Evolutionary conservation across 352 stramenopile species (phyloP).

Genomic region (Pythium oligandrum): DNA sequence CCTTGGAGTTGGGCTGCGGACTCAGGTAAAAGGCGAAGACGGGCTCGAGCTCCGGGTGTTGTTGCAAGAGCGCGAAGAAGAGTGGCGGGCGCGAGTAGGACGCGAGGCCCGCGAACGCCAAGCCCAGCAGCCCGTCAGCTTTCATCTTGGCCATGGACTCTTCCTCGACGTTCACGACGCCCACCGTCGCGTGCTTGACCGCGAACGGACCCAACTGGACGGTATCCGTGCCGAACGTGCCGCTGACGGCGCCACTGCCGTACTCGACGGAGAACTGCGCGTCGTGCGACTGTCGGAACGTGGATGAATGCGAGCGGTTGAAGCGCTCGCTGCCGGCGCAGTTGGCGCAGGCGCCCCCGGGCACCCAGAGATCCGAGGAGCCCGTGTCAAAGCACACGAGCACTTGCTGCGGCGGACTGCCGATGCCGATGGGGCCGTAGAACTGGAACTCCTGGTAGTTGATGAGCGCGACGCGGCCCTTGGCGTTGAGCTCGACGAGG

Average conservation of each 20-base stretch:
- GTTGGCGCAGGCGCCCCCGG: conserved; percentile 37
- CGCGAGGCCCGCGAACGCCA: conserved; percentile 94
- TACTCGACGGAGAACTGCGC: conserved; percentile 66
- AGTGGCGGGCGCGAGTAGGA: conserved; percentile 71
- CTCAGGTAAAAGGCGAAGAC: conserved; percentile 97
- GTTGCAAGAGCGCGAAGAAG: conserved; percentile 59
- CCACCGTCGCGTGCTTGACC: conserved; percentile 40
- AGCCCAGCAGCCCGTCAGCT: conserved; percentile 93
- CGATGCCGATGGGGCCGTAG: conserved; percentile 59
- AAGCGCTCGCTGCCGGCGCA: conserved; percentile 58
- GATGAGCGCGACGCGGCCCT: conserved; percentile 49
- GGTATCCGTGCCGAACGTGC: conserved; percentile 51
- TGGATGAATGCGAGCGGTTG: conserved; percentile 38
- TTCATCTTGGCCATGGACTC: conserved; percentile 81
- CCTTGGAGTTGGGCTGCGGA: conserved; percentile 73
- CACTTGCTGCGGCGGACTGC: conserved; percentile 61
- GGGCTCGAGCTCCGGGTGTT: conserved; percentile 57
- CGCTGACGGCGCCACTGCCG: conserved; percentile 65
- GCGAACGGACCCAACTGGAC: conserved; percentile 47
- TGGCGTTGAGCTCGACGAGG: conserved; percentile 19
- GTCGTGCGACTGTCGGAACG: conserved; percentile 32
- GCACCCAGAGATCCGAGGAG: conserved; percentile 77
- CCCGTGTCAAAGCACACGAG: conserved; percentile 82
- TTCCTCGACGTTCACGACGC: conserved; percentile 60
- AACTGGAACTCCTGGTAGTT: conserved; percentile 88